Evolutionary conservation across 2,329 filamentous ascomycete genomes (phyloP).

Genomic region (Fusarium neocosmosporiellum): DNA sequence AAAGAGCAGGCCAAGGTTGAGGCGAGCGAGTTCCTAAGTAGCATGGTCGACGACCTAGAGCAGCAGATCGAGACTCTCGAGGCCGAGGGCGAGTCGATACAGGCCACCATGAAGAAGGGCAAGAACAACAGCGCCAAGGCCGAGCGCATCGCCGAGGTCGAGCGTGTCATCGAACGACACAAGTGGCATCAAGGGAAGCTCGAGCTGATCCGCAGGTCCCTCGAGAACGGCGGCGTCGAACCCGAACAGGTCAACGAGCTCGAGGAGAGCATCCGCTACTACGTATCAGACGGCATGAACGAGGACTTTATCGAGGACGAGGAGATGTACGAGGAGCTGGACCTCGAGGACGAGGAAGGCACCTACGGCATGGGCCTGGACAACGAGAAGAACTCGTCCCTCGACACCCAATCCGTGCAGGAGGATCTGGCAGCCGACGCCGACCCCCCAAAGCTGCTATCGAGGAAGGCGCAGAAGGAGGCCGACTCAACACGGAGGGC

Average conservation of each 20-base stretch:
- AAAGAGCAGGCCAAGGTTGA: conserved; percentile 96
- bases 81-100: conserved; percentile 87
- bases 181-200: conserved; percentile 97
- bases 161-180: conserved; percentile 86
- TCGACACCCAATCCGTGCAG: conserved; percentile 92
- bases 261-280: conserved; percentile 94
- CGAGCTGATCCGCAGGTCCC: conserved; percentile 86
- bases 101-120: conserved; percentile 92
- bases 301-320: conserved; percentile 95
- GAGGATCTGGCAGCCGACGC: conserved; percentile 77
- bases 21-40: conserved; percentile 84
- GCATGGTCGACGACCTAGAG: conserved; percentile 91
- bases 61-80: conserved; percentile 93
- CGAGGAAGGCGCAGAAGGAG: conserved; percentile 71
- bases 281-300: conserved; percentile 89
- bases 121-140: conserved; percentile 87
- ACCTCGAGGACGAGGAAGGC: conserved; percentile 92
- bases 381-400: conserved; percentile 90
- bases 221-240: conserved; percentile 94
- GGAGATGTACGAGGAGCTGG: conserved; percentile 92
- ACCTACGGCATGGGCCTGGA: conserved; percentile 84
- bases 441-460: conserved; percentile 58
- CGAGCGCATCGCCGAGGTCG: conserved; percentile 88
- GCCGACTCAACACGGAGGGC: conserved; percentile 69
- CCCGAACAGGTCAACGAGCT: conserved; percentile 87